Base-by-base conservation (phyloP, 352 stramenopile species). In the Vaucheria bursata region DNA sequence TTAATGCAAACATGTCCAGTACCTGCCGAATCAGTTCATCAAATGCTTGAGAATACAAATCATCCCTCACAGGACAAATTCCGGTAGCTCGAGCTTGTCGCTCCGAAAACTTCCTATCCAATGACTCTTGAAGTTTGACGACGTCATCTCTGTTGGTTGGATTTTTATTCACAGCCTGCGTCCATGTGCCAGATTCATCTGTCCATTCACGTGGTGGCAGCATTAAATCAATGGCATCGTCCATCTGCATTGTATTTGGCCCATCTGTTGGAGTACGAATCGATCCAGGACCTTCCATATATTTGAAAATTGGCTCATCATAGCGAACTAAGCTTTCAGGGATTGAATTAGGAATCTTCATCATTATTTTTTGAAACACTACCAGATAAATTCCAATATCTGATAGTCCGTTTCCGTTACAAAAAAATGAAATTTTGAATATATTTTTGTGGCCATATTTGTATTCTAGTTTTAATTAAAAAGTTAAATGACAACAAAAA, bases 61-160 rank as follows among this genome's bases (percentile, higher is more conserved):
- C 91, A 81, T 97, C 92, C 38, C 92, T 88, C 73, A 97, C 92
- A 72, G 90, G 87, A 80, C 93, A 97, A 34, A 97, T 95, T 53
- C 92, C 93, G 64, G 83, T 94, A 71, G 96, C 92, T 32, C 91
- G 87, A 34, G 92, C 93, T 85, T 97, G 92, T 29, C 92, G 86
- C 80, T 94, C 87, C 59, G 91, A 82, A 49, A 97, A 85, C 64
- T 91, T 92, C 53, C 86, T 86, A 80, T 97, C 93, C 81, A 97
- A 73, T 12, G n/a, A 67, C 40, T 73, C 80, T 74, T 86, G 82
- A n/a, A 97, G 85, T 67, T 91, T 91, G 74, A 97, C 91, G 70
- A 97, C 92, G 67, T 97, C 92, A 59, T 95, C 88, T 8, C 93
- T 89, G 70, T 91, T 94, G n/a, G 92, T 93, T 0, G 90, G 89